These are phyloP conservation scores for Aspergillus steynii DNA, from an alignment of 495 filamentous ascomycete species.

Conservation along the genomic window DNA sequence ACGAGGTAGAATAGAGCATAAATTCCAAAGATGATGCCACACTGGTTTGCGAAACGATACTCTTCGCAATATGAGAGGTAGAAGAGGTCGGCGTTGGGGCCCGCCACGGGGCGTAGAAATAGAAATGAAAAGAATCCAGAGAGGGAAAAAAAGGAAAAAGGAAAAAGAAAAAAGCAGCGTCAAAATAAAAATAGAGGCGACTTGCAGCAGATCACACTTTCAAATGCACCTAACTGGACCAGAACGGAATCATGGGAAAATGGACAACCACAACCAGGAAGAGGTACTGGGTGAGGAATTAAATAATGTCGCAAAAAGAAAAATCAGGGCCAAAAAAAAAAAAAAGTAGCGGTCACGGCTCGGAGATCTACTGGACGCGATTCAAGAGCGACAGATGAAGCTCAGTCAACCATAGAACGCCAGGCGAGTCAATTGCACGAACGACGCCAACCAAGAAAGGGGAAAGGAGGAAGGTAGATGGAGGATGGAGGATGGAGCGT, in stretches of 20 bases:
- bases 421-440: slow-evolving; percentile 18
- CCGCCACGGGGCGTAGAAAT: background rate
- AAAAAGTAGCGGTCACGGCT: slow-evolving; percentile 24
- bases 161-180: slow-evolving; percentile 3
- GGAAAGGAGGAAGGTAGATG: slow-evolving; percentile 9
- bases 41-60: slow-evolving; percentile 4
- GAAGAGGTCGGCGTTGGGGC: slow-evolving; percentile 1
- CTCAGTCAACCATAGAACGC: slow-evolving; percentile 14
- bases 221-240: slow-evolving; percentile 8
- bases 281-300: slow-evolving; percentile 8
- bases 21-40: background rate
- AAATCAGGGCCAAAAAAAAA: background rate
- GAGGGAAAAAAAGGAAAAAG: background rate
- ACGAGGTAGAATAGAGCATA: background rate
- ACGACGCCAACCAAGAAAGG: background rate
- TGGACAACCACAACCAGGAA: slow-evolving; percentile 7
- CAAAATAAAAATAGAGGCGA: slow-evolving; percentile 2
- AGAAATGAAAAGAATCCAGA: slow-evolving; percentile 3
- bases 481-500: background rate
- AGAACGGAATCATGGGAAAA: slow-evolving; percentile 7
- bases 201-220: slow-evolving; percentile 11
- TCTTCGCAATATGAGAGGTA: slow-evolving; percentile 1
- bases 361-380: slow-evolving; percentile 10
- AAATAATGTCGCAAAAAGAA: background rate
- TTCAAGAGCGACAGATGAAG: slow-evolving; percentile 5